Evolutionary conservation across 768 basidiomycete genomes (phyloP).

Genomic region (Leccinum truebloodii): DNA sequence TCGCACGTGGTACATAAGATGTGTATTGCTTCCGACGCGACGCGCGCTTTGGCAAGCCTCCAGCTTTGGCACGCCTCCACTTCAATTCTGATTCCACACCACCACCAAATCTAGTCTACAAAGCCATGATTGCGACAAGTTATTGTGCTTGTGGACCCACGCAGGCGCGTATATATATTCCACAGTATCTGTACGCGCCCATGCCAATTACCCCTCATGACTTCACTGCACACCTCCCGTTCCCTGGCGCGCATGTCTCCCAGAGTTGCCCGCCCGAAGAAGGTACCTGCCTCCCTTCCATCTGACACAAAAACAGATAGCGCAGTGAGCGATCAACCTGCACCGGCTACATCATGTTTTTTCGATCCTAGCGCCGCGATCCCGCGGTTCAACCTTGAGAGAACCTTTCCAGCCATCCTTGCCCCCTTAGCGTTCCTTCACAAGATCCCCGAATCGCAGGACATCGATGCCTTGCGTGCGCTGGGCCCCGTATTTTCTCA

Average conservation of each 20-base stretch:
- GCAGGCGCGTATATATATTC: conserved; percentile 4
- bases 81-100: too few relatives aligned
- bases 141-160: not conserved
- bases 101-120: not conserved
- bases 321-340: conserved; percentile 28
- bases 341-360: conserved; percentile 23
- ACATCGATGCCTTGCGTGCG: conserved; percentile 31
- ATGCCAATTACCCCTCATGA: conserved; percentile 8
- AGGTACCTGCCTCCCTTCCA: not conserved
- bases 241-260: conserved; percentile 12
- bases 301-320: conserved; percentile 23
- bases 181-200: not conserved
- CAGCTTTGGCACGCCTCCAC: conserved; percentile 4
- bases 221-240: conserved; percentile 6
- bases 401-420: conserved; percentile 39
- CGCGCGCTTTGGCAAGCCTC: too few relatives aligned
- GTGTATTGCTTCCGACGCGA: conserved; percentile 5
- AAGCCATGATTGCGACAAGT: not conserved
- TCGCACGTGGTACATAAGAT: conserved; percentile 20
- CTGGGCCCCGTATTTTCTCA: conserved; percentile 26
- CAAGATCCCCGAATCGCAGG: conserved; percentile 22
- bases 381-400: conserved; percentile 33
- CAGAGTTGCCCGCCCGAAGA: not conserved
- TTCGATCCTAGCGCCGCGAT: conserved; percentile 2
- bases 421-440: conserved; percentile 31